Conservation (phyloP, 352 stramenopile genomes). For the Pythium rishiriense region DNA sequence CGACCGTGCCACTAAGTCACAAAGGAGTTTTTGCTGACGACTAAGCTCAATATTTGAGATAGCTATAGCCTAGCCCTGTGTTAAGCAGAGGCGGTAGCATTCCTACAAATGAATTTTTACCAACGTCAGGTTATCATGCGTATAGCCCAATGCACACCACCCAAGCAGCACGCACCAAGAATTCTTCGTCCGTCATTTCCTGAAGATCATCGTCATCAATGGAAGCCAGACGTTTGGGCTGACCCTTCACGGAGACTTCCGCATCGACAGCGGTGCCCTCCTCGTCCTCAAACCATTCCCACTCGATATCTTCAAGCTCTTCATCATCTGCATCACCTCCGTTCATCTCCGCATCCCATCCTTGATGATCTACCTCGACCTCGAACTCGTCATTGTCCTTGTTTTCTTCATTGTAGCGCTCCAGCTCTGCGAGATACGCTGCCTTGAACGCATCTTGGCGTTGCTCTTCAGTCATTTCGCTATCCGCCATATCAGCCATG, state of each 20-base stretch:
- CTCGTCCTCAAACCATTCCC: conserved; percentile 82
- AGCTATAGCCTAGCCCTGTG: conserved; percentile 17
- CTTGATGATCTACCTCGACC: conserved; percentile 78
- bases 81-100: conserved; percentile 69
- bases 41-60: conserved; percentile 5
- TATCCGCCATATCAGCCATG: conserved; percentile 56
- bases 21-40: conserved; percentile 69
- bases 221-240: conserved; percentile 55
- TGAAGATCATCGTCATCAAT: conserved; percentile 82
- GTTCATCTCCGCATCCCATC: conserved; percentile 86
- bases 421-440: conserved; percentile 80
- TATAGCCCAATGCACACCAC: neutral
- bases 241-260: conserved; percentile 72
- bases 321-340: conserved; percentile 68
- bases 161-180: conserved; percentile 58
- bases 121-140: neutral
- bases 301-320: conserved; percentile 80
- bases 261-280: conserved; percentile 38
- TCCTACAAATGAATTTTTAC: conserved; percentile 35
- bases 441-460: conserved; percentile 80
- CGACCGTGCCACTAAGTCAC: conserved; percentile 47
- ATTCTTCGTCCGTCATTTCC: conserved; percentile 84
- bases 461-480: conserved; percentile 81
- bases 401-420: conserved; percentile 87
- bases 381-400: conserved; percentile 75